A percentile compares a stretch with the other conserved stretches of the same genome.
Evolutionary conservation across 371 early-diverging fungal genomes (phyloP).

Genomic region (Fennellomyces sp.): DNA sequence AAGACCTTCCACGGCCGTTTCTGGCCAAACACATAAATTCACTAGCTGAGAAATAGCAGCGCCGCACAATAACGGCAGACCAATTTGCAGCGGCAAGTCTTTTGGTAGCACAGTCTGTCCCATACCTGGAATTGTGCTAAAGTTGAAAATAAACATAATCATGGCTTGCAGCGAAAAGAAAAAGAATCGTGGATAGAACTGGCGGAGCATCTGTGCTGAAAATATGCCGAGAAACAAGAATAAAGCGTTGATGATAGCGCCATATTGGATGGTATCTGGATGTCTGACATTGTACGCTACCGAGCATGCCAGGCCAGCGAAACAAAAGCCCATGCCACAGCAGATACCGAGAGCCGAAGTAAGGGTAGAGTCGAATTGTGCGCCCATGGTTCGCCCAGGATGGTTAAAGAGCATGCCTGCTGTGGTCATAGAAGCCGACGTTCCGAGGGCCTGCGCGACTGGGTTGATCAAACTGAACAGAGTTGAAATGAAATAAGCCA

Average conservation of each 20-base stretch:
- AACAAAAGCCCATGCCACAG: slow-evolving; percentile 30
- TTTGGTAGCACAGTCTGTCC: slow-evolving; percentile 10
- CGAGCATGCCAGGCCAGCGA: slow-evolving; percentile 31
- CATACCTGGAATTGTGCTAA: slow-evolving; percentile 17
- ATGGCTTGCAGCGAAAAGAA: slow-evolving; percentile 36
- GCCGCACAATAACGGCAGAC: slow-evolving; percentile 24
- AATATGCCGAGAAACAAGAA: slow-evolving; percentile 26
- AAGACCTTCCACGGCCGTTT: slow-evolving; percentile 53
- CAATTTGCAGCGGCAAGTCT: slow-evolving; percentile 15
- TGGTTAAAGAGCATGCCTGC: slow-evolving; percentile 47
- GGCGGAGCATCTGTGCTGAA: slow-evolving; percentile 24
- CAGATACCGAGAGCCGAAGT: slow-evolving; percentile 40
- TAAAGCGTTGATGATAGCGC: slow-evolving; percentile 15
- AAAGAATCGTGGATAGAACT: slow-evolving; percentile 23
- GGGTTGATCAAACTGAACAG: slow-evolving; percentile 46
- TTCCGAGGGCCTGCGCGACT: slow-evolving; percentile 35
- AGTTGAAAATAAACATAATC: slow-evolving; percentile 28
- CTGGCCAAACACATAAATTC: slow-evolving; percentile 51
- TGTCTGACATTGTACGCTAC: slow-evolving; percentile 31
- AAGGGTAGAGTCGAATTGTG: slow-evolving; percentile 45
- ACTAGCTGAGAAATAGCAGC: slow-evolving; percentile 33
- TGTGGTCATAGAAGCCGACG: slow-evolving; percentile 42
- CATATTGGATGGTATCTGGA: slow-evolving; percentile 4
- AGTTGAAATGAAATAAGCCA: slow-evolving; percentile 50
- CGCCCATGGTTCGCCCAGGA: slow-evolving; percentile 50